Evolutionary conservation across 2,329 filamentous ascomycete species (phyloP), one percentile per base, ranked within the genome.

Genomic region (Pyricularia grisea): DNA sequence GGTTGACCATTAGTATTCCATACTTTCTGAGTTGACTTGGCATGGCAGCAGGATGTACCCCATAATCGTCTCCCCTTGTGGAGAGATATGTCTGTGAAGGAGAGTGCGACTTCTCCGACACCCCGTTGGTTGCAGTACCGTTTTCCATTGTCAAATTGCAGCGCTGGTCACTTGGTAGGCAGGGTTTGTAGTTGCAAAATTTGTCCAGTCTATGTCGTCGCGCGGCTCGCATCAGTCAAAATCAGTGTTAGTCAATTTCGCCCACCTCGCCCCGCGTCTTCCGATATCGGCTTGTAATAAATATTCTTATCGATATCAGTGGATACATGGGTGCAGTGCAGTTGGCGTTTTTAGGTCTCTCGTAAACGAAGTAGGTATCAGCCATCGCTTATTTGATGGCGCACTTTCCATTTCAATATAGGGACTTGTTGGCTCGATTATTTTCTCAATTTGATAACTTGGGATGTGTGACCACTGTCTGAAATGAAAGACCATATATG

Each of bases 21-120:
- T 36, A 31, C 27, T 25, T 6, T 5, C 31, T 64, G 27, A 14
- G 36, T 6, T 20, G 17, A 20, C 66, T 67, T 50, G 42, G 50
- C 50, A 60, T 25, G 14, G n/a, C n/a, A n/a, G 12, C 9, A 23
- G 28, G 60, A 14, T 20, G 17, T 61, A 69, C 68, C 36, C 69
- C 69, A 55, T 70, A 70, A 64, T 70, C 69, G 11, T 64, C 69
- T 20, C 69, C 69, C 28, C 69, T 60, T 6, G 69, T 70, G 12
- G 66, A 68, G 28, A 70, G 69, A 12, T 73, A 74, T 10, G 71
- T 72, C 68, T 74, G 73, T 58, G 73, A 73, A 25, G 68, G 66
- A n/a, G 73, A 72, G 68, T 74, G 72, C 14, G 72, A 72, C 68
- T 67, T 50, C 6, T 65, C 67, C 7, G 58, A 60, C 7, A 55